Percentiles rank a stretch among this genome's conserved stretches.
Evolutionary conservation across 495 filamentous ascomycete genomes (phyloP).

Genomic region (Cudoniella acicularis): DNA sequence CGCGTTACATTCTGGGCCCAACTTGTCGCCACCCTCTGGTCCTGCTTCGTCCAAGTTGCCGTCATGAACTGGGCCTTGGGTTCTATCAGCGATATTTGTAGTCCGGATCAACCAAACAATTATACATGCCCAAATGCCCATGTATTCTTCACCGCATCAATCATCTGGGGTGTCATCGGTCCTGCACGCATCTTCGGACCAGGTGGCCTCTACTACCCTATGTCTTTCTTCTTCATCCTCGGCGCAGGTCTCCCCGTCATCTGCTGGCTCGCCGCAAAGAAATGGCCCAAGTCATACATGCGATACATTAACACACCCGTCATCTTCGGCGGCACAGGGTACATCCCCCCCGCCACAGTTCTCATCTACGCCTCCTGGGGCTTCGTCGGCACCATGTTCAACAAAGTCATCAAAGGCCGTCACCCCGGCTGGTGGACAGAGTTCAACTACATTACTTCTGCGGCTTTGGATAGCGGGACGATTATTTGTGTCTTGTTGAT

Average conservation of each 20-base stretch:
- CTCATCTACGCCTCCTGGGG: constrained; percentile 63
- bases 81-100: constrained; percentile 58
- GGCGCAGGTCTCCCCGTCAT: constrained; percentile 53
- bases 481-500: constrained; percentile 41
- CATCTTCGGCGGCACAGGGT: constrained; percentile 62
- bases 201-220: constrained; percentile 58
- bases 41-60: constrained; percentile 61
- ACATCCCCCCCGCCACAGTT: constrained; percentile 63
- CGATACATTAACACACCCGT: constrained; percentile 50
- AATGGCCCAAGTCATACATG: constrained; percentile 44
- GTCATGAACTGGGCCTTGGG: constrained; percentile 63
- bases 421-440: constrained; percentile 60
- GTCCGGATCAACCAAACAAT: constrained; percentile 51
- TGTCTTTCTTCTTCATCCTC: constrained; percentile 60
- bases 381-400: constrained; percentile 43
- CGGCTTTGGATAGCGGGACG: constrained; percentile 53
- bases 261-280: constrained; percentile 50
- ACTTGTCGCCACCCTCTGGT: constrained; percentile 60
- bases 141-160: constrained; percentile 64
- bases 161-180: constrained; percentile 68
- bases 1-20: constrained; percentile 61
- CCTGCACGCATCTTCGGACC: constrained; percentile 62
- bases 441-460: constrained; percentile 71
- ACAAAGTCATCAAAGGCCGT: constrained; percentile 51
- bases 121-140: constrained; percentile 65